Evolutionary conservation across 148 eudicot genomes (phyloP).

Genomic region (Nepenthes mirabilis): DNA sequence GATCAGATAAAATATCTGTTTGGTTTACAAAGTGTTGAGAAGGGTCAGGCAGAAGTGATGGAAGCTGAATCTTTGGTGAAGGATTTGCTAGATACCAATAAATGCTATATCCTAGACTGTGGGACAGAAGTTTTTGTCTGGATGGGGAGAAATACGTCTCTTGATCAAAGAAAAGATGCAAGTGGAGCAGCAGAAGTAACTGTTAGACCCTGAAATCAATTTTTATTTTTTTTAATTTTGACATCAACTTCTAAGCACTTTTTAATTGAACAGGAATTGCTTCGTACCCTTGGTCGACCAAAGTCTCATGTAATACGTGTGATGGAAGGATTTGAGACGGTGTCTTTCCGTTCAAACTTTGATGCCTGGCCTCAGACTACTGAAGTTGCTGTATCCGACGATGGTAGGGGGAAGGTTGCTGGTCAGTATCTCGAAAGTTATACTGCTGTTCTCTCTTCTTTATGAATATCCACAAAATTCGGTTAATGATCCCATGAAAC

Average conservation of each 20-base stretch:
- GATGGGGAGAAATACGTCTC: conserved; percentile 76
- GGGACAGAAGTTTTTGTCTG: conserved; percentile 73
- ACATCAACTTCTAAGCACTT: not conserved
- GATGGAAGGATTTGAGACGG: conserved; percentile 81
- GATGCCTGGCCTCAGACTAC: conserved; percentile 69
- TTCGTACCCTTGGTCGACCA: conserved; percentile 48
- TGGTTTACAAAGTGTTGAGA: conserved; percentile 47
- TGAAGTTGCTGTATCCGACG: conserved; percentile 59
- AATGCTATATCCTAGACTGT: conserved; percentile 80
- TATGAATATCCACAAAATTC: not conserved
- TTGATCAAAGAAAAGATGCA: conserved; percentile 69
- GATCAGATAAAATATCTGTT: not conserved
- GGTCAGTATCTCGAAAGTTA: conserved; percentile 34
- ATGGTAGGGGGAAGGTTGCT: conserved; percentile 94
- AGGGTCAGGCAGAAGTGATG: conserved; percentile 49
- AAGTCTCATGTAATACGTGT: conserved; percentile 64
- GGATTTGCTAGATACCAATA: conserved; percentile 55
- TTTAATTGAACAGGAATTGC: conserved; percentile 43
- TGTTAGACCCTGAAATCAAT: not conserved
- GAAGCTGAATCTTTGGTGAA: conserved; percentile 51
- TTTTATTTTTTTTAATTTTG: not conserved
- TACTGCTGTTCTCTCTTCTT: not conserved
- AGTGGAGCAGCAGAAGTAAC: conserved; percentile 70
- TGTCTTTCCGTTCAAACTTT: conserved; percentile 51
- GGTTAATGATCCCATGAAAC: not conserved